Conservation (phyloP, 495 filamentous ascomycete genomes). For the Trichoderma asperelloides region DNA sequence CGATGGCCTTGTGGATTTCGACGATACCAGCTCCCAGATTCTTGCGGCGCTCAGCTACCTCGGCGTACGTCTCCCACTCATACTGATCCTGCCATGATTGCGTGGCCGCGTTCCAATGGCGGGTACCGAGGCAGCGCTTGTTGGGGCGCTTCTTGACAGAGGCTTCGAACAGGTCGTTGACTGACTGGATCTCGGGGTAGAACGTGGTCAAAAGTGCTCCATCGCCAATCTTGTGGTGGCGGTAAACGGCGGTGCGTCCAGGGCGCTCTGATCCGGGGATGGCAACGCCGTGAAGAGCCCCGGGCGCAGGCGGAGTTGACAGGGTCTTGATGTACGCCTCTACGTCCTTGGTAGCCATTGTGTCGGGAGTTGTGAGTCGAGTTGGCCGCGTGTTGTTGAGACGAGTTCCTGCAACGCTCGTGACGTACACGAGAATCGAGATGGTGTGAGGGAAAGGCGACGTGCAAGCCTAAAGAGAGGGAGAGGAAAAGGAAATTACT, state of each 20-base stretch:
- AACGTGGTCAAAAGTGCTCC: slow-evolving; percentile 60
- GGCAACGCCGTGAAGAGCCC: slow-evolving; percentile 54
- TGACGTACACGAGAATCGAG: neutral
- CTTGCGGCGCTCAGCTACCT: slow-evolving; percentile 68
- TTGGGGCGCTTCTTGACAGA: slow-evolving; percentile 46
- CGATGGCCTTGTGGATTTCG: slow-evolving; percentile 65
- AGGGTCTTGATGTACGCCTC: slow-evolving; percentile 32
- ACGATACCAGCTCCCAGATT: slow-evolving; percentile 83
- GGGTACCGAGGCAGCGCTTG: slow-evolving; percentile 67
- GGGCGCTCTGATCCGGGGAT: slow-evolving; percentile 64
- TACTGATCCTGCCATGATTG: slow-evolving; percentile 69
- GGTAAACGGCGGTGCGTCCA: slow-evolving; percentile 68
- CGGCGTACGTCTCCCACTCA: slow-evolving; percentile 74
- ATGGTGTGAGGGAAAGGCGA: neutral
- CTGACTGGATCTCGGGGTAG: slow-evolving; percentile 62
- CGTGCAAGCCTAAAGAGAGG: neutral
- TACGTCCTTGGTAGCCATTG: slow-evolving; percentile 28
- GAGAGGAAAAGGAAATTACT: neutral
- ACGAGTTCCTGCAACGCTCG: neutral
- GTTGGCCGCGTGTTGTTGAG: neutral
- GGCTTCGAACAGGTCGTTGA: slow-evolving; percentile 75
- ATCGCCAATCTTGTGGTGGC: slow-evolving; percentile 70
- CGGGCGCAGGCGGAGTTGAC: slow-evolving; percentile 46
- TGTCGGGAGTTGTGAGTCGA: neutral
- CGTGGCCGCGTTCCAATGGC: slow-evolving; percentile 66